phyloP scores from a whole-genome alignment of 2,329 filamentous ascomycete genomes.

The Coniella vitis region DNA sequence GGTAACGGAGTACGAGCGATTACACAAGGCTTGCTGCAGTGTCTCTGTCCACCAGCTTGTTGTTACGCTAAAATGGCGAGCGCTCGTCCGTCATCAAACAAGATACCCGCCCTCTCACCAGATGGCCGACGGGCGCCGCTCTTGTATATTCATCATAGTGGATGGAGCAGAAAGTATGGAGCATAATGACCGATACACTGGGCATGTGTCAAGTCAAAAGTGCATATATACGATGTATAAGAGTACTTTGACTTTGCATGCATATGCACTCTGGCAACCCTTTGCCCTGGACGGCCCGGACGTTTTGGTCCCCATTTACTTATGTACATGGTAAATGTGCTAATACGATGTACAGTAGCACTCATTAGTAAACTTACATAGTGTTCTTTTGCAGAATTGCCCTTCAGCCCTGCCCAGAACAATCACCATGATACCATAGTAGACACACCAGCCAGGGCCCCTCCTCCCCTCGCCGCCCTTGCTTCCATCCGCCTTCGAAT shows the following conservation, averaged over 20 bases:
- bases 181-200: too few species aligned
- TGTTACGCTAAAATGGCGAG: not conserved
- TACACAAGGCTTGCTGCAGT: too few species aligned
- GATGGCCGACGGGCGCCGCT: too few species aligned
- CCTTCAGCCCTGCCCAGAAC: not conserved
- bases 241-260: not conserved
- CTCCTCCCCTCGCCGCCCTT: not conserved
- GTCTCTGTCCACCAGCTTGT: not conserved
- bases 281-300: too few species aligned
- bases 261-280: not conserved
- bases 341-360: too few species aligned
- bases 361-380: too few species aligned
- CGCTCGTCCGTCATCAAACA: conserved; percentile 1
- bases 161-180: too few species aligned
- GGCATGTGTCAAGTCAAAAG: too few species aligned
- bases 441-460: too few species aligned
- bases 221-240: too few species aligned
- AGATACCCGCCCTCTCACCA: conserved; percentile 7
- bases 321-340: too few species aligned
- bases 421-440: not conserved
- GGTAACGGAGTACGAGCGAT: not conserved
- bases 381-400: not conserved
- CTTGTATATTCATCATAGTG: too few species aligned
- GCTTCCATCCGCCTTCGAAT: conserved; percentile 5
- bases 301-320: conserved; percentile 1